phyloP scores from a whole-genome alignment of 208 protist species.

The Tritrichomonas foetus region DNA sequence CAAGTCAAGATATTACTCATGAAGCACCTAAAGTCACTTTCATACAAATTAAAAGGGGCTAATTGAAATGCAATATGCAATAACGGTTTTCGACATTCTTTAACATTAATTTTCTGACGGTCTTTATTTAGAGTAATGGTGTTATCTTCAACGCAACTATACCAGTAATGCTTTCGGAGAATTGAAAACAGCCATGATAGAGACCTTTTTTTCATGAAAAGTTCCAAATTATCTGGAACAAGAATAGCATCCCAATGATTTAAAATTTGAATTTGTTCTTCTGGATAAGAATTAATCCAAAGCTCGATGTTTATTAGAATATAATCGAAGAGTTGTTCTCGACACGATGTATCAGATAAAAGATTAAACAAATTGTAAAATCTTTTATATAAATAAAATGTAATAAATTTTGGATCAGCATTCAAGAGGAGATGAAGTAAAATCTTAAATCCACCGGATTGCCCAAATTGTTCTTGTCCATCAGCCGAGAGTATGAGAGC shows the following conservation, averaged over 20 bases:
- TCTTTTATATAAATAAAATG: neutral
- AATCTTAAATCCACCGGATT: neutral
- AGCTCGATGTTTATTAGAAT: slow-evolving; percentile 15
- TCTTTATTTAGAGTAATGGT: neutral
- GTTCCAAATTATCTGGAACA: neutral
- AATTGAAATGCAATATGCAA: neutral
- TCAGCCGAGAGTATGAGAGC: neutral
- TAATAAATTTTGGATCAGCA: neutral
- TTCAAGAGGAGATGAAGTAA: neutral
- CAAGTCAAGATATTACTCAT: neutral
- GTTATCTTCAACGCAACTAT: neutral
- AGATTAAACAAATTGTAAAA: neutral
- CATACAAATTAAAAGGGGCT: neutral
- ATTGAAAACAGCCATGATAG: neutral
- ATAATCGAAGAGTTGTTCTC: neutral
- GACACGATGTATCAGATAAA: neutral
- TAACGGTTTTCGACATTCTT: neutral
- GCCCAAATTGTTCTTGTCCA: neutral
- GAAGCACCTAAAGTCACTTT: neutral
- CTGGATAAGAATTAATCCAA: neutral
- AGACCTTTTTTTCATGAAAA: neutral
- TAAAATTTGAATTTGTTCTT: neutral
- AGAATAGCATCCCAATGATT: neutral
- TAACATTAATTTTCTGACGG: neutral
- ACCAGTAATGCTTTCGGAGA: neutral